A percentile compares a stretch with the other conserved stretches of the same genome.
Conservation (phyloP, 345 rosid genomes). For the Eucalyptus marginata region DNA sequence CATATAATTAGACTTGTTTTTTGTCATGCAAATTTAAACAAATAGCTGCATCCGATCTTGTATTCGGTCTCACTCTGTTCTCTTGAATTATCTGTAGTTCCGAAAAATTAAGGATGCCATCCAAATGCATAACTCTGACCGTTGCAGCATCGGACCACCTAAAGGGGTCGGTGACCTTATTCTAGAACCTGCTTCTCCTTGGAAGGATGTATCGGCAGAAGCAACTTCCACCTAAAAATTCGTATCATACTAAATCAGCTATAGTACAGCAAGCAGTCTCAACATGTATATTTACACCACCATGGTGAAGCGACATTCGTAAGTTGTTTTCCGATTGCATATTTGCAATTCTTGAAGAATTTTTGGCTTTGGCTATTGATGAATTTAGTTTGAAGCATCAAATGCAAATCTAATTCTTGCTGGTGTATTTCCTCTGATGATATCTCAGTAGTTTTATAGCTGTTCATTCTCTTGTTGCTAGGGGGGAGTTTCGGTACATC, state of each 20-base stretch:
- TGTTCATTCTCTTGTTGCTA: not conserved
- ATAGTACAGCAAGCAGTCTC: not conserved
- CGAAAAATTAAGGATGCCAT: slow-evolving; percentile 87
- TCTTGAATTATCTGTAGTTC: slow-evolving; percentile 37
- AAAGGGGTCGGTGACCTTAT: slow-evolving; percentile 47
- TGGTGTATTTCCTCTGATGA: not conserved
- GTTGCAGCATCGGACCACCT: slow-evolving; percentile 45
- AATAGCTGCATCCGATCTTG: not conserved
- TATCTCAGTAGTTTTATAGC: not conserved
- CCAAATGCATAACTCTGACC: slow-evolving; percentile 45
- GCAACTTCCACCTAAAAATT: not conserved
- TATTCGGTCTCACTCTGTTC: not conserved
- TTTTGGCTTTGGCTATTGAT: not conserved
- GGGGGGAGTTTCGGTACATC: not conserved
- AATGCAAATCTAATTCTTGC: not conserved
- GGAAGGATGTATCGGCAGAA: not conserved
- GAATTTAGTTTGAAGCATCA: not conserved
- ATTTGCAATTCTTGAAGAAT: not conserved
- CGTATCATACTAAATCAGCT: not conserved
- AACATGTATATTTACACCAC: not conserved
- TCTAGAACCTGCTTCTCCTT: slow-evolving; percentile 33
- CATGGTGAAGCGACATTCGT: not conserved
- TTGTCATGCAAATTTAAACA: not conserved
- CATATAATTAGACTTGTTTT: not conserved
- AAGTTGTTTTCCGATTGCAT: not conserved